Base-by-base conservation (phyloP, 768 basidiomycete genomes). In the Mycena metata region DNA sequence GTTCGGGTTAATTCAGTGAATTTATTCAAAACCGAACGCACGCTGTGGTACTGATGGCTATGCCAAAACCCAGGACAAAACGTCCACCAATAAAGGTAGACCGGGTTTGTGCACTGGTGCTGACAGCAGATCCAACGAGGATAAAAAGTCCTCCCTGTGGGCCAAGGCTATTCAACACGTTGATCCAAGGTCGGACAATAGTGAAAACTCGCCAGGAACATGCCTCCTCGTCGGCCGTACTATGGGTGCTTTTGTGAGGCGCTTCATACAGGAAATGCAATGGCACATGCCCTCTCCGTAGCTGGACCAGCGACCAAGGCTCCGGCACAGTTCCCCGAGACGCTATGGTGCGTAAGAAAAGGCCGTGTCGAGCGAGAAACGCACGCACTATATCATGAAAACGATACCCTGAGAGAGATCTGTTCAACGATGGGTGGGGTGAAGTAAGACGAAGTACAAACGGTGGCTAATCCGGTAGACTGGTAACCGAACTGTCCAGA, bases 61-160 rank as follows among this genome's bases (percentile, higher is more conserved):
- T 81, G 30, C 85, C 85, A 70, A 86, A 82, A 19, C 85, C 85
- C 45, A 85, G 76, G 21, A 82, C 65, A 69, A 82, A 82, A 5
- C 75, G 72, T 49, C 74, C 74, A 35, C 70, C 76, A 33, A 76
- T 49, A 54, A 73, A 74, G 49, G 67, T 67, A 33, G 46, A 64
- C 70, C 78, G 75, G 43, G 79, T 72, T 24, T 76, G 69, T 7
- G 78, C 75, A 5, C 76, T 60, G 12, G 72, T 65, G 54, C 73
- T 75, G 19, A 78, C 64, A 11, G 66, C 70, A 36, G 76, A 73
- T 10, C 76, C 76, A 12, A 76, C 36, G 5, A 78, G 70, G 24
- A 78, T 76, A 54, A 78, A 75, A 23, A 78, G 64, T 43, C 76
- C 79, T 5, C 83, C 83, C 66, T 67, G 26, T 8, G 17, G n/a